Evolutionary conservation across 1,284 basidiomycete genomes (phyloP), one percentile per base, ranked within the genome.

Genomic region (Naganishia cerealis): DNA sequence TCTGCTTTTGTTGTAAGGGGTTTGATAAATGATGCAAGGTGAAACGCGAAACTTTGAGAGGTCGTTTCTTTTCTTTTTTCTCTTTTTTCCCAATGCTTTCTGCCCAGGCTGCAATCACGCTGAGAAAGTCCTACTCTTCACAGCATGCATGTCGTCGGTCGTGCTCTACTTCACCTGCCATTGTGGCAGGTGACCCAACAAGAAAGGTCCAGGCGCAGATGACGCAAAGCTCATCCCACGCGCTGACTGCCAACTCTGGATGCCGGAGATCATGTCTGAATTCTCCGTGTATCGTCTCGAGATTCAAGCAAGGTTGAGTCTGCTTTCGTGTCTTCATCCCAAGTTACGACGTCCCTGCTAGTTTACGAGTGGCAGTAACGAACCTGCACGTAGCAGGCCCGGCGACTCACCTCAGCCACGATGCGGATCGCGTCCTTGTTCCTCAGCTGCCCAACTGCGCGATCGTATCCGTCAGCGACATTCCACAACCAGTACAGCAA

Each of bases 401-500:
- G 21, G 21, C 6, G 8, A 50, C n/a, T 6, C 24, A 1, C 15
- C 13, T 24, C n/a, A 50, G 10, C 46, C 46, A 50, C 21, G 55
- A 57, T 57, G 29, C 55, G 21, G 16, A 36, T 24, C 55, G 29
- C 36, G 8, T 39, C 55, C 9, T 18, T 38, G 55, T 21, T 39
- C 36, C 55, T 57, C 3, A 24, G 46, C 21, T 50, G 46, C 13
- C 46, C 46, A 1, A n/a, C 46, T 21, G 46, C 46, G 15, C 46
- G 33, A 57, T 57, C 38, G 33, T 57, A 12, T 57, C 55, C 55
- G 58, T 48, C 58, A 61, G 58, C 58, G n/a, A 8, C 58, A 40
- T 48, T 29, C 5, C 16, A 12, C 26, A 46, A 33, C 58, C 58
- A 33, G 12, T 61, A 38, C 29, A 38, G 58, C 43, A 50, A 46